Percentiles rank a stretch among this genome's conserved stretches.
Conservation (phyloP, 1,139 yeast genomes). For the Pneumocystis sp. region DNA sequence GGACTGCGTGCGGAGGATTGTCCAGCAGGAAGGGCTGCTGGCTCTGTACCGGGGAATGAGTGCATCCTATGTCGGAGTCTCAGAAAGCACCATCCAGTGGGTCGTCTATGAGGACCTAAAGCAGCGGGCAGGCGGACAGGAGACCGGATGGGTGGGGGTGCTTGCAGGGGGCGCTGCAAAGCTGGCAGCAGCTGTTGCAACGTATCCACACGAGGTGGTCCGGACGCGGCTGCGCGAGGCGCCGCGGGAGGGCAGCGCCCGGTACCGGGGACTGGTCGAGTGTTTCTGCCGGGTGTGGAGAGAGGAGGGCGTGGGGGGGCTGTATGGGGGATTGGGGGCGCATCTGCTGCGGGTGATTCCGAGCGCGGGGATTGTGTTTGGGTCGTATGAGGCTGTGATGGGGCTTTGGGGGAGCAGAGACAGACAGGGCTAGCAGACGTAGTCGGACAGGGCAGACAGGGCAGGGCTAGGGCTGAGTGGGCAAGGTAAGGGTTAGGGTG, state of each 20-base stretch:
- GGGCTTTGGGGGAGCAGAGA: background rate
- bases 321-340: conserved; percentile 97
- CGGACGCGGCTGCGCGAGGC: conserved; percentile 93
- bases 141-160: conserved; percentile 62
- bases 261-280: conserved; percentile 79
- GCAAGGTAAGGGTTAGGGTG: no score
- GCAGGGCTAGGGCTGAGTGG: no score
- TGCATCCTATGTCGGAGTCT: conserved; percentile 89
- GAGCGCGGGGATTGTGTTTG: conserved; percentile 95
- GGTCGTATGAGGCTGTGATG: conserved; percentile 84
- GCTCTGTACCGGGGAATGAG: conserved; percentile 81
- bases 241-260: conserved; percentile 71
- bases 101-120: conserved; percentile 88
- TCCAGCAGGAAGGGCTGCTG: conserved; percentile 58
- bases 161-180: conserved; percentile 98
- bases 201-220: conserved; percentile 72
- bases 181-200: conserved; percentile 75
- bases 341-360: conserved; percentile 95
- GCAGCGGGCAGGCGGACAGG: conserved; percentile 1
- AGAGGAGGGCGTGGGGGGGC: conserved; percentile 83
- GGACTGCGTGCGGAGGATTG: conserved; percentile 63
- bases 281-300: conserved; percentile 68
- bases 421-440: background rate
- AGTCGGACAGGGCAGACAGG: background rate
- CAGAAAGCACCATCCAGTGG: conserved; percentile 93